Conservation (phyloP, 2,329 filamentous ascomycete genomes). For the Aspergillus latus region DNA sequence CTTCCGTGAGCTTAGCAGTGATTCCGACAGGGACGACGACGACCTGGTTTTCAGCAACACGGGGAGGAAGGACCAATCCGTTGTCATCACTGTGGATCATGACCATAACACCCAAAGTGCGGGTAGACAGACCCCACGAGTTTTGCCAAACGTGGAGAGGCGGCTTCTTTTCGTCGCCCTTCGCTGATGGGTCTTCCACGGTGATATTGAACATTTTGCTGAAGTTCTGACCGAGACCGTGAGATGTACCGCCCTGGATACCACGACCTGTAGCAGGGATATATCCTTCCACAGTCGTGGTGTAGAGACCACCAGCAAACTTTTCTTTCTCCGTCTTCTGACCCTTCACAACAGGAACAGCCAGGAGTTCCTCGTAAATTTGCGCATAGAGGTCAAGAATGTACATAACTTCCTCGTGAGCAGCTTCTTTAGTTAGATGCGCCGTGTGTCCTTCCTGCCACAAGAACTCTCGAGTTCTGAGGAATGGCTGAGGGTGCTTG, state of each 20-base stretch:
- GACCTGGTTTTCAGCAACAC: constrained; percentile 81
- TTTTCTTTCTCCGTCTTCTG: constrained; percentile 97
- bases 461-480: constrained; percentile 89
- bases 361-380: constrained; percentile 90
- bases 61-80: constrained; percentile 87
- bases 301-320: constrained; percentile 95
- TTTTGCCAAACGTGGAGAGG: constrained; percentile 95
- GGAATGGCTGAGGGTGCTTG: constrained; percentile 82
- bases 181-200: constrained; percentile 79
- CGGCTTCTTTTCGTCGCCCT: constrained; percentile 70
- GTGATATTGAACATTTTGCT: constrained; percentile 99
- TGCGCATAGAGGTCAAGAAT: constrained; percentile 91
- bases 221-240: constrained; percentile 96
- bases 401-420: constrained; percentile 81
- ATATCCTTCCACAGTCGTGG: constrained; percentile 94
- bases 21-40: constrained; percentile 91
- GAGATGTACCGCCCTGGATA: constrained; percentile 93
- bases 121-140: constrained; percentile 96
- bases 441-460: constrained; percentile 98
- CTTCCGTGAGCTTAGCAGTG: constrained; percentile 79
- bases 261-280: constrained; percentile 93
- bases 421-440: constrained; percentile 78
- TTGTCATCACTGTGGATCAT: constrained; percentile 97
- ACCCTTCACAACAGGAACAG: constrained; percentile 90
- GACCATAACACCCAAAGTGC: constrained; percentile 97